Conservation (phyloP, 192 early-diverging fungal species). For the Phycomyces nitens region DNA sequence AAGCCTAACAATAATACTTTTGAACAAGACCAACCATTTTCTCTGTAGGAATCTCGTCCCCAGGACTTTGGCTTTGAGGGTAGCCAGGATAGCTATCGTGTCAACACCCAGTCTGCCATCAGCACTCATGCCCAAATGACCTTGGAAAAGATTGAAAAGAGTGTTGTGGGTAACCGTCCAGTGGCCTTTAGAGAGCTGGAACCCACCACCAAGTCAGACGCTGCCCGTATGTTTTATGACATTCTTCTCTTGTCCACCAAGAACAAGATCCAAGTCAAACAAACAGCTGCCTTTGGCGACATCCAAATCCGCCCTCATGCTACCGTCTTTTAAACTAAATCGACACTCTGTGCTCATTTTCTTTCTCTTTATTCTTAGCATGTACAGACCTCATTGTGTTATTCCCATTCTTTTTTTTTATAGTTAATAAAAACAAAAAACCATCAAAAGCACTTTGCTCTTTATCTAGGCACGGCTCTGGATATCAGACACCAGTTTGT, state of each 20-base stretch:
- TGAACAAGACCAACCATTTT: no score
- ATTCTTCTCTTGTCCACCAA: slow-evolving; percentile 85
- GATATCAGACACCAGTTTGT: slow-evolving; percentile 17
- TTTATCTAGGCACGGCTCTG: slow-evolving; percentile 3
- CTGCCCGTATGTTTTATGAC: slow-evolving; percentile 89
- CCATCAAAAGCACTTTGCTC: not conserved
- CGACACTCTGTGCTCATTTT: no score
- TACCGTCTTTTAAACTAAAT: not conserved
- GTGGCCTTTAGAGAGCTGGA: no score
- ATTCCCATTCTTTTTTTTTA: no score
- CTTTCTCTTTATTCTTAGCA: no score
- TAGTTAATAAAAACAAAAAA: not conserved
- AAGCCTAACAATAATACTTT: no score
- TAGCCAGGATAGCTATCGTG: not conserved
- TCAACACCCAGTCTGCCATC: not conserved
- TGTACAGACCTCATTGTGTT: no score
- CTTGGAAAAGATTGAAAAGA: not conserved
- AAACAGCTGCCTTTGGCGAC: slow-evolving; percentile 77
- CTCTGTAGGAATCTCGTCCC: no score
- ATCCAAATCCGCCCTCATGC: slow-evolving; percentile 60
- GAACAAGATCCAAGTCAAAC: slow-evolving; percentile 78
- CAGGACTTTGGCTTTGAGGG: not conserved
- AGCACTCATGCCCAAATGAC: not conserved
- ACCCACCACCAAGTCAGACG: slow-evolving; percentile 47
- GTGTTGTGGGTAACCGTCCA: not conserved